Evolutionary conservation across 352 stramenopile species (phyloP).

Genomic region (Phytophthora tubulina): DNA sequence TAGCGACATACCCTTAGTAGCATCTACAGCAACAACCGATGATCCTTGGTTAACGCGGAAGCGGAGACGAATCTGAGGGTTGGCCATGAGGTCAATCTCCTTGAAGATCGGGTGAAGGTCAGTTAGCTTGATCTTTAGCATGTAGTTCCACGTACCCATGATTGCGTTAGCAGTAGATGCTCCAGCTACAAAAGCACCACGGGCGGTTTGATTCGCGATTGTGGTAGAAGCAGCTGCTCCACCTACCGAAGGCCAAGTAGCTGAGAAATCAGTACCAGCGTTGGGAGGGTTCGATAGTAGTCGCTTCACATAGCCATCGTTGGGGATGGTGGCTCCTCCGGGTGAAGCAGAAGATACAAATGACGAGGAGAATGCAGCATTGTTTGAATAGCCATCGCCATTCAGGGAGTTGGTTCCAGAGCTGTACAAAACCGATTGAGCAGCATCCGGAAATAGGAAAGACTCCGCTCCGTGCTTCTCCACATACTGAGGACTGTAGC

Average conservation of each 20-base stretch:
- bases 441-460: slow-evolving; percentile 18
- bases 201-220: slow-evolving; percentile 12
- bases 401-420: not conserved
- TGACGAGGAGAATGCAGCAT: not conserved
- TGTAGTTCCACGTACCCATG: not conserved
- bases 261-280: not conserved
- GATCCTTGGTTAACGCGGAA: too few species aligned
- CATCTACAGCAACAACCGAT: too few species aligned
- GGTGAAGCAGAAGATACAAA: not conserved
- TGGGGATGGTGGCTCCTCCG: not conserved
- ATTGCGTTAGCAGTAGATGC: not conserved
- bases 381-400: slow-evolving; percentile 24
- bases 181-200: slow-evolving; percentile 15
- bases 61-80: slow-evolving; percentile 19
- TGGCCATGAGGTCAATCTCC: slow-evolving; percentile 10
- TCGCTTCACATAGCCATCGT: slow-evolving; percentile 17
- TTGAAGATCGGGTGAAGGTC: slow-evolving; percentile 10
- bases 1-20: too few species aligned
- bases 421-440: not conserved
- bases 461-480: slow-evolving; percentile 23
- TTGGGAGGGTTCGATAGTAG: slow-evolving; percentile 18
- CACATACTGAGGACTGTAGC: slow-evolving; percentile 16
- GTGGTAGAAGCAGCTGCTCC: slow-evolving; percentile 11
- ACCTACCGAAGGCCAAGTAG: not conserved
- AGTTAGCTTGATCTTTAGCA: slow-evolving; percentile 13